Base-by-base conservation (phyloP, 768 basidiomycete species). In the Rhizopogon rudus region DNA sequence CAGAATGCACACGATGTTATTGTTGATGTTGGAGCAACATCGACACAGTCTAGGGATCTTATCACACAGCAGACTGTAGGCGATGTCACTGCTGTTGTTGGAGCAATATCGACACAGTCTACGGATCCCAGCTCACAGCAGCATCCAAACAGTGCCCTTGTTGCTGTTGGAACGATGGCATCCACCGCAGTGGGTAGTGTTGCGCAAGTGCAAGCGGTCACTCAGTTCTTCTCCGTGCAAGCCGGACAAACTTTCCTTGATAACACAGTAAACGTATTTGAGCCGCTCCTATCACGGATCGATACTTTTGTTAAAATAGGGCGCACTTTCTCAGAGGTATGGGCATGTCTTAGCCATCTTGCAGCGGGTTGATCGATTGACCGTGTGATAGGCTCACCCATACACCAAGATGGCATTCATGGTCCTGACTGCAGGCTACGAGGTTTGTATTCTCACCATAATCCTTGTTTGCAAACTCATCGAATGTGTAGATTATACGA, bases 371-470 rank as follows among this genome's bases (percentile, higher is more conserved):
- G 17, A 22, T 42, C 20, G 10, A 20, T 42, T 42, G 9, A 22
- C 20, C 41, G 7, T 22, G 20, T 42, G 20, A 8, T 41, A 52
- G 51, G 41, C 41, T 43, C 54, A 55, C 16, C 54, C 54, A 12
- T 55, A 55, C 14, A 41, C 48, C 6, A 55, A 55, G 31, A 43
- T 43, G 37, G 51, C 51, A 16, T 40, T 39, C 39, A 52, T 20
- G 22, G 29, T 52, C 7, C 25, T 52, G 20, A 28, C 22, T 16
- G 40, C 41, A n/a, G 41, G 29, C n/a, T 14, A 40, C 12, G 22
- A 52, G 39, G 51, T 33, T 16, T 42, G 41, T 42, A 22, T 42
- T 20, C 20, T 17, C 10, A 42, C 5, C 17, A 22, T 42, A 20
- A 42, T 4, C 20, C 20, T 42, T 42, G 17, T 9, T 22, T 42